Conservation (phyloP, 495 filamentous ascomycete species). For the Neurospora sp. region DNA sequence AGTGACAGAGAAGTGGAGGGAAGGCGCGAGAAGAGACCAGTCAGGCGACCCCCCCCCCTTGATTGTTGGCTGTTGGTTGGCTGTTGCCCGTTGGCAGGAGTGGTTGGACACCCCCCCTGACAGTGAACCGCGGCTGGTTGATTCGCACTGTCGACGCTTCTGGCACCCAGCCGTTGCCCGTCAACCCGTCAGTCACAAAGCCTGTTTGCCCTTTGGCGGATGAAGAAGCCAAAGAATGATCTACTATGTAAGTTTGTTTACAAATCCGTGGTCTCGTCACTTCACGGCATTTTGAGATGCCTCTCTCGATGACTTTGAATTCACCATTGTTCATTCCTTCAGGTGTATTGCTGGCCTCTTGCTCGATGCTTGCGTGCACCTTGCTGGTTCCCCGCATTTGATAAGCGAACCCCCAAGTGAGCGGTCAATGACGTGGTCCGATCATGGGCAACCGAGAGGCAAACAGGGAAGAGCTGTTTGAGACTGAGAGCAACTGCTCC, state of each 20-base stretch:
- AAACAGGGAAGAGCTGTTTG: not conserved
- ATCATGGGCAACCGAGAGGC: not conserved
- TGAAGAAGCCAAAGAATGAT: not conserved
- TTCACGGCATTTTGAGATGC: not conserved
- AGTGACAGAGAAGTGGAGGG: conserved; percentile 20
- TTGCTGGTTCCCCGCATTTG: not conserved
- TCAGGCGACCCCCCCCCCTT: conserved; percentile 2
- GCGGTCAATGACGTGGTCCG: not conserved
- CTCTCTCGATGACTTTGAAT: not conserved
- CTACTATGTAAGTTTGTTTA: not conserved
- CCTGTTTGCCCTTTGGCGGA: not conserved
- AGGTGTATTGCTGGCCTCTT: not conserved
- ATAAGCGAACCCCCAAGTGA: not conserved
- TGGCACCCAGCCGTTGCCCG: not conserved
- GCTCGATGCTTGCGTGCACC: not conserved
- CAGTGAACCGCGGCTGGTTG: not conserved
- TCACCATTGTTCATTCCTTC: not conserved
- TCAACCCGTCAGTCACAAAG: not conserved
- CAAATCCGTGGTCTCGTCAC: not conserved
- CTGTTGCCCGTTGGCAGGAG: not conserved
- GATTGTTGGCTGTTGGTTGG: not conserved
- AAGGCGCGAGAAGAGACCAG: conserved; percentile 22
- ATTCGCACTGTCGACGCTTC: not conserved
- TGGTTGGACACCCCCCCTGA: not conserved
- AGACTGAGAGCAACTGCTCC: not conserved